Conservation (phyloP, 1,139 yeast species). For the Yamadazyma sp. region DNA sequence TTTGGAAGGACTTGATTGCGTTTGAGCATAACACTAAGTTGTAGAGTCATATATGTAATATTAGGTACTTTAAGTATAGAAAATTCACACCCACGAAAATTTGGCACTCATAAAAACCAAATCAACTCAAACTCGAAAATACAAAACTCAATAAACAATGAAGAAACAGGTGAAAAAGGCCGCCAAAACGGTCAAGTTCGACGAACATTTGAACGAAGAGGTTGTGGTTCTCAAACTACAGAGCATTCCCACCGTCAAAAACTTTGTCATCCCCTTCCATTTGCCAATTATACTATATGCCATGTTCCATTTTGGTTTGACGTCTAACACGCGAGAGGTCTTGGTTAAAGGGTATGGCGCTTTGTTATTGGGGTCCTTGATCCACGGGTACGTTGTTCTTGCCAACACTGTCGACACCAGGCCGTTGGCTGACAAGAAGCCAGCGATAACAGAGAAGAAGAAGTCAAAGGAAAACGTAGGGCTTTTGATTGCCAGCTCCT, state of each 20-base stretch:
- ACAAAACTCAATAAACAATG: slow-evolving; percentile 1
- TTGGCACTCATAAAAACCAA: background rate
- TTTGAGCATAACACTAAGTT: slow-evolving; percentile 38
- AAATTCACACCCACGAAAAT: background rate
- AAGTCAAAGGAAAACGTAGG: slow-evolving; percentile 28
- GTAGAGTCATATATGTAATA: slow-evolving; percentile 4
- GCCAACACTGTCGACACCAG: slow-evolving; percentile 9
- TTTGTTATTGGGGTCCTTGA: slow-evolving; percentile 26
- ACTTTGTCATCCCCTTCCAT: slow-evolving; percentile 44
- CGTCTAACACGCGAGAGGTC: slow-evolving; percentile 24
- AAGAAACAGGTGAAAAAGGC: slow-evolving; percentile 5
- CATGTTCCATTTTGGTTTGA: slow-evolving; percentile 40
- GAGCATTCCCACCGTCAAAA: slow-evolving; percentile 10
- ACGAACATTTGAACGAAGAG: slow-evolving; percentile 12
- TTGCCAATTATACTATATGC: slow-evolving; percentile 37
- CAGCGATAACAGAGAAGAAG: slow-evolving; percentile 12
- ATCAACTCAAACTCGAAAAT: no score
- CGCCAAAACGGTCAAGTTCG: slow-evolving; percentile 16
- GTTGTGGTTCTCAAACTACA: slow-evolving; percentile 5
- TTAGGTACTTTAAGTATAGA: background rate
- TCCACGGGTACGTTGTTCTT: slow-evolving; percentile 27
- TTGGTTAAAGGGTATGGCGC: slow-evolving; percentile 29
- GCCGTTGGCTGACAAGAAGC: no score
- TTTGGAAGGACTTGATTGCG: slow-evolving; percentile 69
- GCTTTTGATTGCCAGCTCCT: slow-evolving; percentile 34